A percentile compares a stretch with the other conserved stretches of the same genome.
These are phyloP conservation scores for Lipomyces orientalis DNA, from an alignment of 805 yeast species.

Conservation along the genomic window DNA sequence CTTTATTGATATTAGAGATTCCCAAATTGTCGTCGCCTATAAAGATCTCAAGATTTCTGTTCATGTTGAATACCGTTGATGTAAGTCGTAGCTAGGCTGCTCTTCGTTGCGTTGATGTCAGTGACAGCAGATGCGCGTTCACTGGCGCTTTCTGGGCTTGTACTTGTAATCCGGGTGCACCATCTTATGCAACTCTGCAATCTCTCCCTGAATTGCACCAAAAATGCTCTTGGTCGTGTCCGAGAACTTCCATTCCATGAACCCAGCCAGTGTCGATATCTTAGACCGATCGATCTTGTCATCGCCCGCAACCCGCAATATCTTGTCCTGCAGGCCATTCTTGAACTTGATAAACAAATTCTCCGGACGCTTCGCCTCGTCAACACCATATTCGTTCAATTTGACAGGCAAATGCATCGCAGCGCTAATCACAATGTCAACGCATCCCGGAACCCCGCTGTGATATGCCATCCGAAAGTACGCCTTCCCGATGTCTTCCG, in stretches of 20 bases:
- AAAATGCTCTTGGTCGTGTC: neutral
- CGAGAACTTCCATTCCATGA: constrained; percentile 1
- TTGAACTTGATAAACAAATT: neutral
- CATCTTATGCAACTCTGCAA: neutral
- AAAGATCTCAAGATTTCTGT: neutral
- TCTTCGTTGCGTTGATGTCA: too few relatives aligned
- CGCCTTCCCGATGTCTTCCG: neutral
- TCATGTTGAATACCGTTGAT: neutral
- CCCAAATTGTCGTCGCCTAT: neutral
- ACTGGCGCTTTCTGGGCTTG: neutral
- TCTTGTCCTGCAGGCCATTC: neutral
- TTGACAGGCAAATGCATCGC: neutral
- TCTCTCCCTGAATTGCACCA: neutral
- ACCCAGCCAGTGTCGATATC: neutral
- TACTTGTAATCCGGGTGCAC: constrained; percentile 3
- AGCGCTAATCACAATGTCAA: neutral
- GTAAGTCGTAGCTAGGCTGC: neutral
- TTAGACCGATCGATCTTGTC: neutral
- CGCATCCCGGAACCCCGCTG: neutral
- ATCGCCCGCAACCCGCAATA: neutral
- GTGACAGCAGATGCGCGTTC: neutral
- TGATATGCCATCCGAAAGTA: neutral
- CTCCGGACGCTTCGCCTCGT: neutral
- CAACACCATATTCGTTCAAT: neutral
- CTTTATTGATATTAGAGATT: neutral